Conservation (phyloP, 176 grass and related monocot genomes). For the sorghum (Sorghum bicolor) region DNA sequence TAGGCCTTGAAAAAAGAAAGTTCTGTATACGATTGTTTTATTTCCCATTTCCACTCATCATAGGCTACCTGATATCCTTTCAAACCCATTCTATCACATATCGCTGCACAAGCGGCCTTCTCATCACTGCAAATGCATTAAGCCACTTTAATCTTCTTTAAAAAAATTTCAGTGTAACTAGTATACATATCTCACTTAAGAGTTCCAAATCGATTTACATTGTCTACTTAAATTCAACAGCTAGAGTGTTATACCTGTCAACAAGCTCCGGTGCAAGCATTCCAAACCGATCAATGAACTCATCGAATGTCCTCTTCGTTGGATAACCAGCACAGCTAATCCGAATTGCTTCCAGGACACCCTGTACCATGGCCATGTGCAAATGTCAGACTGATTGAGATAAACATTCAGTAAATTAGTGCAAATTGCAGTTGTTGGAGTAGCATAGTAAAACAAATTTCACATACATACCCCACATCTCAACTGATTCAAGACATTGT, state of each 20-base stretch:
- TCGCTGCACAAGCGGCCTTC: constrained; percentile 65
- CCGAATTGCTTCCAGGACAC: constrained; percentile 94
- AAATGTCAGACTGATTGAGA: not conserved
- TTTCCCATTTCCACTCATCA: constrained; percentile 36
- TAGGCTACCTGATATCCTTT: constrained; percentile 84
- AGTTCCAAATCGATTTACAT: not conserved
- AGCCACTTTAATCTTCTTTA: not conserved
- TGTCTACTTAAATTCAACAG: constrained; percentile 7
- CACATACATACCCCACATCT: constrained; percentile 82
- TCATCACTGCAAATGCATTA: constrained; percentile 63
- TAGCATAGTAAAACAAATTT: not conserved
- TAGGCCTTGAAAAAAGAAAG: constrained; percentile 30
- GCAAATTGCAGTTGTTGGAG: not conserved
- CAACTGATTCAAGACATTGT: constrained; percentile 84
- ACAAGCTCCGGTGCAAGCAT: constrained; percentile 79
- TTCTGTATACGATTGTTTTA: not conserved
- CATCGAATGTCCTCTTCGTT: constrained; percentile 89
- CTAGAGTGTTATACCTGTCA: constrained; percentile 56
- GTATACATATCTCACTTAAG: constrained; percentile 11
- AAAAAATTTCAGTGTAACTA: not conserved
- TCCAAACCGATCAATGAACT: constrained; percentile 93
- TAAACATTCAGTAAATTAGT: not conserved
- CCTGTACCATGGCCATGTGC: constrained; percentile 42
- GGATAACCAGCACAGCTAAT: constrained; percentile 98
- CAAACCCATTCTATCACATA: constrained; percentile 89